phyloP scores from a whole-genome alignment of 306 rosid genomes.

The Castanospermum australe region DNA sequence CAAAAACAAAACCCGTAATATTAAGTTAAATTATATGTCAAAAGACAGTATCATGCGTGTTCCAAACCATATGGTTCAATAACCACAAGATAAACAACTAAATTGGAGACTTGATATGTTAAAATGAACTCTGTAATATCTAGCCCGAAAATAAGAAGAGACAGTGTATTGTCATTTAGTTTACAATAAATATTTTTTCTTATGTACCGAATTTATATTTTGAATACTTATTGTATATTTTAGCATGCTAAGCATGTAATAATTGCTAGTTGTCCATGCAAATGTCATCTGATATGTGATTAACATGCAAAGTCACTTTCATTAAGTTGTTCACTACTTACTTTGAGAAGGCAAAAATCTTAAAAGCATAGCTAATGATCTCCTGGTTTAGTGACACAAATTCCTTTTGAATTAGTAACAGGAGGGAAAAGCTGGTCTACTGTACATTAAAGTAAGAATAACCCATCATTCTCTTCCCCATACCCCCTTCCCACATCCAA shows the following conservation, averaged over 20 bases:
- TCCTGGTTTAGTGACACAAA: neutral
- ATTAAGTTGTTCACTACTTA: neutral
- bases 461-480: neutral
- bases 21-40: neutral
- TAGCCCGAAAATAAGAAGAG: too few relatives aligned
- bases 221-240: neutral
- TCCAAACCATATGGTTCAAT: neutral
- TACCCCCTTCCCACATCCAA: neutral
- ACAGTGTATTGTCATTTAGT: too few relatives aligned
- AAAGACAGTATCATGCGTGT: neutral
- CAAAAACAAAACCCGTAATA: too few relatives aligned
- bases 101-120: neutral
- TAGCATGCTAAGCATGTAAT: neutral
- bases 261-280: neutral
- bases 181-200: too few relatives aligned
- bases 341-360: neutral
- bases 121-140: neutral
- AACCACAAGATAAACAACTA: neutral
- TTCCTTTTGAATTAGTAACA: neutral
- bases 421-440: neutral
- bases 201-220: too few relatives aligned
- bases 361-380: slow-evolving; percentile 17
- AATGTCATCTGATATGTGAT: neutral
- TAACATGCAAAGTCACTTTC: neutral
- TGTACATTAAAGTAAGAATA: neutral